Conservation (phyloP, 108 stramenopile genomes). For the Nitzschia putrida region DNA sequence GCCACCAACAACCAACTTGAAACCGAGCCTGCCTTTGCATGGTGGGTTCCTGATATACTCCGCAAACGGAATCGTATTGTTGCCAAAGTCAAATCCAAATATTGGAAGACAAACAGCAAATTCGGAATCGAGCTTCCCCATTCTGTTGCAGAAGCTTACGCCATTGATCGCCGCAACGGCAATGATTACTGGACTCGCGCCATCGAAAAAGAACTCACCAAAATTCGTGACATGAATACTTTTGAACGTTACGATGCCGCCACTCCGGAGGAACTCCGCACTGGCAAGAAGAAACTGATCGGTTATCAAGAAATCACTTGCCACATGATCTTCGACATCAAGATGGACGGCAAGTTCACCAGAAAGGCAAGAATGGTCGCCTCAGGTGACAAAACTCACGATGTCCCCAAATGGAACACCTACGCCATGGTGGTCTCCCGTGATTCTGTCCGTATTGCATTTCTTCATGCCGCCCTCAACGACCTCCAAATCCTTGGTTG, state of each 20-base stretch:
- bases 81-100: slow-evolving; percentile 16
- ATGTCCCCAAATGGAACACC: slow-evolving; percentile 14
- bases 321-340: slow-evolving; percentile 40
- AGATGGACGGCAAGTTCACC: slow-evolving; percentile 20
- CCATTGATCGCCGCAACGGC: slow-evolving; percentile 22
- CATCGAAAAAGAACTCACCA: neutral
- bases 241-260: neutral
- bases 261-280: neutral
- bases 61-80: slow-evolving; percentile 33
- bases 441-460: slow-evolving; percentile 39
- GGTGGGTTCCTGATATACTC: slow-evolving; percentile 42
- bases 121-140: slow-evolving; percentile 37
- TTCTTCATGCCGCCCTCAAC: slow-evolving; percentile 44
- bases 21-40: slow-evolving; percentile 47
- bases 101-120: slow-evolving; percentile 29
- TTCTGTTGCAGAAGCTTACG: slow-evolving; percentile 31
- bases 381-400: slow-evolving; percentile 33
- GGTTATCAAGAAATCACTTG: slow-evolving; percentile 37
- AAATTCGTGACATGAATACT: neutral
- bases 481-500: slow-evolving; percentile 25
- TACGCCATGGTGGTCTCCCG: slow-evolving; percentile 36
- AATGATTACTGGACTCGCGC: neutral
- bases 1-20: slow-evolving; percentile 20
- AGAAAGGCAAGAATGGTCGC: slow-evolving; percentile 39
- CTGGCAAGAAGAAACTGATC: neutral